These are phyloP conservation scores for Aureobasidium zeae DNA, from an alignment of 2,329 filamentous ascomycete species.

Conservation along the genomic window DNA sequence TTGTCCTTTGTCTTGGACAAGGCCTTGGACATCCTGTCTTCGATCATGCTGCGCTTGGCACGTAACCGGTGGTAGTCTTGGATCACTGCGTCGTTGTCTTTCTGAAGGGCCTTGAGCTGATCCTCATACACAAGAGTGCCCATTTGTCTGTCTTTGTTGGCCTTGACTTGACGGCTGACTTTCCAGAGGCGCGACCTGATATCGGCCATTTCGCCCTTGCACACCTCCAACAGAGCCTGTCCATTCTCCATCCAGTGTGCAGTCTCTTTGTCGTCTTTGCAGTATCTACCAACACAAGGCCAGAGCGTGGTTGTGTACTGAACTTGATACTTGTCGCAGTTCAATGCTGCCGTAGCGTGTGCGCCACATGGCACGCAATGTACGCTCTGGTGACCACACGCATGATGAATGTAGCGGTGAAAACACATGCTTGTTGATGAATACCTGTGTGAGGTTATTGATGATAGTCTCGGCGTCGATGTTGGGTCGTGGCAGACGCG, in stretches of 20 bases:
- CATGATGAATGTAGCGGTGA: slow-evolving; percentile 2
- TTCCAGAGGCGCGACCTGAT: background rate
- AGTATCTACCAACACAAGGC: slow-evolving; percentile 3
- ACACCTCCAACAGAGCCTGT: background rate
- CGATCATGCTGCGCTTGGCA: background rate
- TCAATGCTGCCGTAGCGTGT: background rate
- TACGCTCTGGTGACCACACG: slow-evolving; percentile 1
- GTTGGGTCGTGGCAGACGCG: too few relatives aligned
- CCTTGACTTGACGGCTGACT: background rate
- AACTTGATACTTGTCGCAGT: slow-evolving; percentile 6
- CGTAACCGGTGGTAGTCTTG: too few relatives aligned
- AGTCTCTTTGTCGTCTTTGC: slow-evolving; percentile 10
- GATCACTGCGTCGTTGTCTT: background rate
- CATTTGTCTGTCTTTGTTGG: background rate
- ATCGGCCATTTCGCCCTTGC: background rate
- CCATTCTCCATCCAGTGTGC: slow-evolving; percentile 6
- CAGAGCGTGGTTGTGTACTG: background rate
- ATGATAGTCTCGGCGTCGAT: too few relatives aligned
- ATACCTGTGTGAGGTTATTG: too few relatives aligned
- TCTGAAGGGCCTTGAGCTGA: background rate
- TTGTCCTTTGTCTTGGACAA: background rate
- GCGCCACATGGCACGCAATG: background rate
- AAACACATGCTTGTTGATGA: too few relatives aligned
- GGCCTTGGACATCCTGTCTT: background rate
- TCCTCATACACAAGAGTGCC: background rate